These are phyloP conservation scores for Thinopyrum elongatum DNA, from an alignment of 176 grass and related monocot species.

Conservation along the genomic window DNA sequence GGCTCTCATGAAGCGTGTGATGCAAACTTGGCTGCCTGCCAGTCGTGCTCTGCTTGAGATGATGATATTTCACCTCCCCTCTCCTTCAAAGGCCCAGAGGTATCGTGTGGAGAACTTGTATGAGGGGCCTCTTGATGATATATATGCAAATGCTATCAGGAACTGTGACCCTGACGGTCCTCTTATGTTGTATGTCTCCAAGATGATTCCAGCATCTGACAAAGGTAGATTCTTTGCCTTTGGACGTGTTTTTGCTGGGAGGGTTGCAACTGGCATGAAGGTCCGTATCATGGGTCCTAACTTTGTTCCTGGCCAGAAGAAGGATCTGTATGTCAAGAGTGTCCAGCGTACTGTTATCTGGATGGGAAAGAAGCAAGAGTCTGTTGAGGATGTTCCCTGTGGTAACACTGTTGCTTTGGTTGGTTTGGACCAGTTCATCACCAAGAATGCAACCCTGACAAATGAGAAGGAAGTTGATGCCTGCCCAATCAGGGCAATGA, in stretches of 20 bases:
- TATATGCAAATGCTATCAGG: slow-evolving; percentile 72
- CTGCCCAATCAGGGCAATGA: slow-evolving; percentile 81
- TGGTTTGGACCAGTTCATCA: slow-evolving; percentile 83
- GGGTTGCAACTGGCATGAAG: slow-evolving; percentile 71
- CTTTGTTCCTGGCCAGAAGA: slow-evolving; percentile 84
- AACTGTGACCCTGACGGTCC: slow-evolving; percentile 85
- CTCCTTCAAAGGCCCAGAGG: slow-evolving; percentile 53
- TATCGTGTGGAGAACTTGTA: slow-evolving; percentile 91
- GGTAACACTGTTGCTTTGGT: slow-evolving; percentile 87
- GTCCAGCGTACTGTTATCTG: slow-evolving; percentile 90
- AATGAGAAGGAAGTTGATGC: slow-evolving; percentile 78
- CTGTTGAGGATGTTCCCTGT: slow-evolving; percentile 84
- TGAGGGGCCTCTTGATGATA: slow-evolving; percentile 70
- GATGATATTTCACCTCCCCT: slow-evolving; percentile 83
- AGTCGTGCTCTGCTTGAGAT: slow-evolving; percentile 79
- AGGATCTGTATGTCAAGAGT: slow-evolving; percentile 76
- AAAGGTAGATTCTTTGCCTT: slow-evolving; percentile 94
- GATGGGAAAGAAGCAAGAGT: slow-evolving; percentile 88
- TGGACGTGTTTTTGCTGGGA: slow-evolving; percentile 71
- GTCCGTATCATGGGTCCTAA: slow-evolving; percentile 87
- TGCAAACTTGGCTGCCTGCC: slow-evolving; percentile 86
- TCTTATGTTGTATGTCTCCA: slow-evolving; percentile 86
- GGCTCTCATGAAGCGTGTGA: slow-evolving; percentile 82
- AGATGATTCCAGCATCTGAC: slow-evolving; percentile 91
- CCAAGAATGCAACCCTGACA: slow-evolving; percentile 76